Evolutionary conservation across 2,329 filamentous ascomycete species (phyloP).

Genomic region (Chrysoporthe austroafricana): DNA sequence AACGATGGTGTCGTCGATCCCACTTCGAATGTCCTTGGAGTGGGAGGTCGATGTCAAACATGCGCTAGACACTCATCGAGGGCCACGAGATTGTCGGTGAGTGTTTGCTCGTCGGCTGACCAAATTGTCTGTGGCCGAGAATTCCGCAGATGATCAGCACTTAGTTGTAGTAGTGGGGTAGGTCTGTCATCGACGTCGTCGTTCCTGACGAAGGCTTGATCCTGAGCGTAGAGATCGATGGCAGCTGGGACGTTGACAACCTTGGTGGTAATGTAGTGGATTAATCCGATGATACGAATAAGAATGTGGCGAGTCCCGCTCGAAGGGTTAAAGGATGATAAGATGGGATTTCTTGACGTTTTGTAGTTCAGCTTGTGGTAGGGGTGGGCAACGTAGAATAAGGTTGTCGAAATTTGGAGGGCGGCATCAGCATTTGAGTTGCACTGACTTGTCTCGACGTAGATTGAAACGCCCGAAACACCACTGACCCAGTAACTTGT

Average conservation of each 20-base stretch:
- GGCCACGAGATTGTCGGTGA: constrained; percentile 15
- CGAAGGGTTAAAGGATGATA: constrained; percentile 7
- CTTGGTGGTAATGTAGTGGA: constrained; percentile 10
- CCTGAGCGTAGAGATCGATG: not conserved
- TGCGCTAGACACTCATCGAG: constrained; percentile 21
- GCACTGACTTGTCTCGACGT: constrained; percentile 42
- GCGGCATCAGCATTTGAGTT: constrained; percentile 46
- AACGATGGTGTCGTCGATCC: constrained; percentile 10
- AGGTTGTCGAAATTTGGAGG: constrained; percentile 38
- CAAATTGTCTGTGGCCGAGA: constrained; percentile 1
- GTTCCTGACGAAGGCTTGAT: constrained; percentile 2
- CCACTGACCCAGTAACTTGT: constrained; percentile 37
- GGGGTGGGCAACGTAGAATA: constrained; percentile 28
- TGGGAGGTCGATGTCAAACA: constrained; percentile 11
- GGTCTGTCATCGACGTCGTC: not conserved
- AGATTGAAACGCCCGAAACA: constrained; percentile 48
- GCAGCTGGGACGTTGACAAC: not conserved
- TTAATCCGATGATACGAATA: constrained; percentile 22
- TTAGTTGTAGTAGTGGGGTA: not conserved
- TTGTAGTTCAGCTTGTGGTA: constrained; percentile 26
- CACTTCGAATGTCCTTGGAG: not conserved
- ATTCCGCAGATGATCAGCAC: constrained; percentile 4
- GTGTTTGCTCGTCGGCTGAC: constrained; percentile 20
- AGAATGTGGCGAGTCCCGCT: constrained; percentile 16
- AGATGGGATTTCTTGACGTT: constrained; percentile 25